These are phyloP conservation scores for Xanthoparmelia taractica DNA, from an alignment of 495 filamentous ascomycete species.

Conservation along the genomic window DNA sequence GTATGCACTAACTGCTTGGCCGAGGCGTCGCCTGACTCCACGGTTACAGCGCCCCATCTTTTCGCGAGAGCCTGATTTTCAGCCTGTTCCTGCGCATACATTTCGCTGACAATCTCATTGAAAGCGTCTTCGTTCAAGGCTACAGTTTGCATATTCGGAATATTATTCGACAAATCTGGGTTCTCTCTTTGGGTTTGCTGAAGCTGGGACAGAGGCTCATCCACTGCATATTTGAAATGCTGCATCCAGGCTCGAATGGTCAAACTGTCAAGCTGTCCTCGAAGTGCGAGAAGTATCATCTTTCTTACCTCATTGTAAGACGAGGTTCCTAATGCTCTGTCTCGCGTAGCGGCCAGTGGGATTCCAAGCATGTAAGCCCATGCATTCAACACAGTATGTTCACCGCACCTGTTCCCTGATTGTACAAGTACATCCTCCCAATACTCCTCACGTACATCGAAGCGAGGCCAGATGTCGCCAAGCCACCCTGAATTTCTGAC, in stretches of 20 bases:
- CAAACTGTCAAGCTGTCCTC: not conserved
- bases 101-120: not conserved
- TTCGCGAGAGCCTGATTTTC: not conserved
- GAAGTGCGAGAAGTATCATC: not conserved
- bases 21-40: not conserved
- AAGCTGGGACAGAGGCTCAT: not conserved
- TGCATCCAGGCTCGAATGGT: conserved; percentile 1
- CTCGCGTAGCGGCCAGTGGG: not conserved
- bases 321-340: not conserved
- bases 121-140: not conserved
- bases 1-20: not conserved
- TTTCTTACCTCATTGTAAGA: not conserved
- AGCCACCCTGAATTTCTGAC: conserved; percentile 19
- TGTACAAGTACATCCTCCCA: not conserved
- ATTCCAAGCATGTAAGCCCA: conserved; percentile 23
- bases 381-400: conserved; percentile 21
- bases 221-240: not conserved
- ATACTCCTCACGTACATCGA: not conserved
- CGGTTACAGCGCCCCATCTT: not conserved
- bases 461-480: conserved; percentile 2
- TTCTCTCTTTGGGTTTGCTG: not conserved
- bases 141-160: not conserved
- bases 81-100: not conserved
- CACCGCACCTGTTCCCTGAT: conserved; percentile 10
- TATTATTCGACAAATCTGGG: not conserved